A percentile compares a stretch with the other conserved stretches of the same genome.
phyloP scores from a whole-genome alignment of 106 monocot genomes.

The Acanthochlamys bracteata region DNA sequence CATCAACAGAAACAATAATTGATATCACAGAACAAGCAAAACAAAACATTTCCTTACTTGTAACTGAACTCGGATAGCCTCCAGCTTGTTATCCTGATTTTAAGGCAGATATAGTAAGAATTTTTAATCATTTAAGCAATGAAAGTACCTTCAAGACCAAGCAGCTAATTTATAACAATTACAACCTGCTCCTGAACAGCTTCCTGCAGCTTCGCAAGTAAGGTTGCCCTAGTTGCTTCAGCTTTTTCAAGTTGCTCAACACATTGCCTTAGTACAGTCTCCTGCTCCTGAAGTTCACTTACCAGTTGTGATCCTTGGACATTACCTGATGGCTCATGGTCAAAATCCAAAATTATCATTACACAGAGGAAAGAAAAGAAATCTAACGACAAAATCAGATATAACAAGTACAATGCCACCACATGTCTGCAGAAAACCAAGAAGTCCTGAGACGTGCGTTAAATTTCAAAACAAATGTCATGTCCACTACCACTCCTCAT shows the following conservation, averaged over 20 bases:
- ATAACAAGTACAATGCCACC: too few species aligned
- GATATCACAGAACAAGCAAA: not conserved
- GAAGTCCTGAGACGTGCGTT: too few species aligned
- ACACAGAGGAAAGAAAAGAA: too few species aligned
- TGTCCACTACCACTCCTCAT: too few species aligned
- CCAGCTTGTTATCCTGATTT: constrained; percentile 73
- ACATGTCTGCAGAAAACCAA: too few species aligned
- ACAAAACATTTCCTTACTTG: constrained; percentile 44
- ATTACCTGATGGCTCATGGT: constrained; percentile 28
- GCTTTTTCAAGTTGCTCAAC: constrained; percentile 68
- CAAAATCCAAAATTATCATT: not conserved
- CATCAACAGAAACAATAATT: too few species aligned
- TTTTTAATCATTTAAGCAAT: not conserved
- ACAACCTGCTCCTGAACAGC: constrained; percentile 79
- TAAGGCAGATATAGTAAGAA: constrained; percentile 2
- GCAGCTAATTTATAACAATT: not conserved
- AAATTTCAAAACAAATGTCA: too few species aligned
- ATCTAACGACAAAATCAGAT: too few species aligned
- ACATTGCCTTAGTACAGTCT: constrained; percentile 57
- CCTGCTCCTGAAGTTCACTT: constrained; percentile 62
- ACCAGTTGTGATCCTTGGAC: constrained; percentile 36
- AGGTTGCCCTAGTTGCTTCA: constrained; percentile 47
- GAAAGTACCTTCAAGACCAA: not conserved
- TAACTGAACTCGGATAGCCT: constrained; percentile 48
- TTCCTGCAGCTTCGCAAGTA: constrained; percentile 65